These are phyloP conservation scores for Tylopilus sp. DNA, from an alignment of 768 basidiomycete genomes.

Conservation along the genomic window DNA sequence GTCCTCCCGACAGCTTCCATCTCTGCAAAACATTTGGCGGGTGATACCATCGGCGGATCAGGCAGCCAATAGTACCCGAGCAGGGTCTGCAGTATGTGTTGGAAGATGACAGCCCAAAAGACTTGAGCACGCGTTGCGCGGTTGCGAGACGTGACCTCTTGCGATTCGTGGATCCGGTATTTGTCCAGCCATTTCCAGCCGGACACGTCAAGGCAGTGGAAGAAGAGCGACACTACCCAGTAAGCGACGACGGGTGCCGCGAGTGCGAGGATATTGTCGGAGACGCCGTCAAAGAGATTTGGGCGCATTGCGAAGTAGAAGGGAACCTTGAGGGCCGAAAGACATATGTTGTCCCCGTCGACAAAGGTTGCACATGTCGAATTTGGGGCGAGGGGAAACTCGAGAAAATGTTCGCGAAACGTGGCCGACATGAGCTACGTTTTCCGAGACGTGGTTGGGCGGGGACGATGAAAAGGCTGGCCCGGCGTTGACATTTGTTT, in stretches of 20 bases:
- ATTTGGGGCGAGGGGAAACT: slow-evolving; percentile 30
- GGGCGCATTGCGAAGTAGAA: slow-evolving; percentile 52
- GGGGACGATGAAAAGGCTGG: too few relatives aligned
- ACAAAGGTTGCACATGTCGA: slow-evolving; percentile 32
- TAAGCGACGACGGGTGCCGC: slow-evolving; percentile 76
- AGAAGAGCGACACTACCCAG: slow-evolving; percentile 78
- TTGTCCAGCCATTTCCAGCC: slow-evolving; percentile 75
- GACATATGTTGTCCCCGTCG: slow-evolving; percentile 38
- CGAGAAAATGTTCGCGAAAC: slow-evolving; percentile 8
- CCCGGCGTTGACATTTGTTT: too few relatives aligned
- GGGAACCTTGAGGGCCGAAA: slow-evolving; percentile 37
- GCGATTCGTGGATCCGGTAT: slow-evolving; percentile 85
- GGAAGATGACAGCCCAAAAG: slow-evolving; percentile 74
- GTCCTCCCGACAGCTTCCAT: slow-evolving; percentile 40
- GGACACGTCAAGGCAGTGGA: slow-evolving; percentile 78
- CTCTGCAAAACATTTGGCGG: slow-evolving; percentile 39
- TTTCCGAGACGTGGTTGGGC: too few relatives aligned
- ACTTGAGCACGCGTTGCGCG: slow-evolving; percentile 70
- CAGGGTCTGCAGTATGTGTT: slow-evolving; percentile 81
- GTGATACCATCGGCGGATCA: slow-evolving; percentile 33
- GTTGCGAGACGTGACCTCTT: slow-evolving; percentile 74
- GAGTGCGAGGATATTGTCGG: slow-evolving; percentile 72
- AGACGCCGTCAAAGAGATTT: slow-evolving; percentile 50
- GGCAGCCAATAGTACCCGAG: slow-evolving; percentile 70
- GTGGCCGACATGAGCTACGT: slow-evolving; percentile 18